Percentiles rank a stretch among this genome's conserved stretches.
phyloP scores from a whole-genome alignment of 257 asterid genomes.

The Ehretia macrophylla region DNA sequence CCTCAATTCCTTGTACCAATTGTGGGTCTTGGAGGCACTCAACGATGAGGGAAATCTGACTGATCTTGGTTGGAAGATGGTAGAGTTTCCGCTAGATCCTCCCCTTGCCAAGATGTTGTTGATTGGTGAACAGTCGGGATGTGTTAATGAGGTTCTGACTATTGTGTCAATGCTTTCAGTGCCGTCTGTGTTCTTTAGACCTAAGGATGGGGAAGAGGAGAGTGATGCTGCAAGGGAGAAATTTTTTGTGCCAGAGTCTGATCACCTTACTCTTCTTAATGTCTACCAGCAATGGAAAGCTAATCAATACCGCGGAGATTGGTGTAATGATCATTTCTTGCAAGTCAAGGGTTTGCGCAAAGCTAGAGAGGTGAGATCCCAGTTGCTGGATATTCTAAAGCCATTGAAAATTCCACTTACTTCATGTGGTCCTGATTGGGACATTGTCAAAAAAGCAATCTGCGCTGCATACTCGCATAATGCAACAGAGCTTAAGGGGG shows the following conservation, averaged over 20 bases:
- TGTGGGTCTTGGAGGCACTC: conserved; percentile 95
- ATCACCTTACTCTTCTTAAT: conserved; percentile 78
- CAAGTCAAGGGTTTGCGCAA: conserved; percentile 87
- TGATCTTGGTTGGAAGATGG: conserved; percentile 92
- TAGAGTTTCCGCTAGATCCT: conserved; percentile 96
- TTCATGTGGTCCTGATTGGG: conserved; percentile 91
- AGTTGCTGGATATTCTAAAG: conserved; percentile 70
- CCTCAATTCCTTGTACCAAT: conserved; percentile 89
- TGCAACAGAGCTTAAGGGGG: conserved; percentile 72
- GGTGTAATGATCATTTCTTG: conserved; percentile 91
- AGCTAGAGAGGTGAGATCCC: conserved; percentile 93
- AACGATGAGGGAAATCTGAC: conserved; percentile 83
- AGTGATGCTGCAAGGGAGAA: conserved; percentile 95
- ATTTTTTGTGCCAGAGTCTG: conserved; percentile 91
- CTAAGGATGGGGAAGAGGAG: conserved; percentile 93
- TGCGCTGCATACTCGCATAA: conserved; percentile 94
- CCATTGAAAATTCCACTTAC: conserved; percentile 71
- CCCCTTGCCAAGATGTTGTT: conserved; percentile 96
- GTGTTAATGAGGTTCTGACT: conserved; percentile 84
- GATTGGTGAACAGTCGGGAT: conserved; percentile 72
- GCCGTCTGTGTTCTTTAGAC: conserved; percentile 89
- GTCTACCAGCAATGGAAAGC: conserved; percentile 91
- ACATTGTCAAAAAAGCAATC: conserved; percentile 73
- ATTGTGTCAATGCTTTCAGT: conserved; percentile 96
- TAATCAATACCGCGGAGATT: conserved; percentile 77